These are phyloP conservation scores for Collybiopsis luxurians DNA, from an alignment of 768 basidiomycete species.

Conservation along the genomic window DNA sequence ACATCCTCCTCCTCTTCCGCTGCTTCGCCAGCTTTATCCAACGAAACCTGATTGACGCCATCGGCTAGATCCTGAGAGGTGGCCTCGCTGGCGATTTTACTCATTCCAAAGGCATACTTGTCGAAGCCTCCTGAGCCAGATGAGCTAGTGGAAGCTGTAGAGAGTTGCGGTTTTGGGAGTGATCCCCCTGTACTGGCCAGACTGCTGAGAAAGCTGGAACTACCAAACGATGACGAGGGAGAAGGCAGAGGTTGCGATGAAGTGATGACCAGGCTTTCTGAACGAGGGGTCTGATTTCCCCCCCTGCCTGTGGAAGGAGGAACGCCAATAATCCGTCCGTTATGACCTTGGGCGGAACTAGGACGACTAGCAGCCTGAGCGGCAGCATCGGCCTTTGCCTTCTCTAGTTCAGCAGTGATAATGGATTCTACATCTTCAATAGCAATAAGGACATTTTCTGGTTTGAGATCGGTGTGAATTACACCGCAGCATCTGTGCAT, in stretches of 20 bases:
- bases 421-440: conserved; percentile 97
- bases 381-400: conserved; percentile 28
- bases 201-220: conserved; percentile 43
- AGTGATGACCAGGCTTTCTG: conserved; percentile 78
- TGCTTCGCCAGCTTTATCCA: conserved; percentile 23
- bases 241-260: conserved; percentile 92
- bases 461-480: conserved; percentile 98
- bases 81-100: conserved; percentile 65
- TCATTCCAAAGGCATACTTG: conserved; percentile 91
- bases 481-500: conserved; percentile 97
- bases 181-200: neutral
- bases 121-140: conserved; percentile 52
- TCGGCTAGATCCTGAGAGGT: conserved; percentile 39
- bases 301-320: conserved; percentile 91
- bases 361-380: conserved; percentile 41
- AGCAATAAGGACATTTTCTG: conserved; percentile 95
- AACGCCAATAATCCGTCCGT: conserved; percentile 81
- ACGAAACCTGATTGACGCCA: conserved; percentile 46
- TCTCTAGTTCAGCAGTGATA: conserved; percentile 76
- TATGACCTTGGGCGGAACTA: conserved; percentile 35
- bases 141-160: neutral
- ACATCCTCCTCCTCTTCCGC: conserved; percentile 30
- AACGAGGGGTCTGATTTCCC: conserved; percentile 92
- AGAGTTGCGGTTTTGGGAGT: conserved; percentile 9
- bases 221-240: conserved; percentile 68